Conservation (phyloP, 2,329 filamentous ascomycete species). For the Paracoccidioides lutzii region DNA sequence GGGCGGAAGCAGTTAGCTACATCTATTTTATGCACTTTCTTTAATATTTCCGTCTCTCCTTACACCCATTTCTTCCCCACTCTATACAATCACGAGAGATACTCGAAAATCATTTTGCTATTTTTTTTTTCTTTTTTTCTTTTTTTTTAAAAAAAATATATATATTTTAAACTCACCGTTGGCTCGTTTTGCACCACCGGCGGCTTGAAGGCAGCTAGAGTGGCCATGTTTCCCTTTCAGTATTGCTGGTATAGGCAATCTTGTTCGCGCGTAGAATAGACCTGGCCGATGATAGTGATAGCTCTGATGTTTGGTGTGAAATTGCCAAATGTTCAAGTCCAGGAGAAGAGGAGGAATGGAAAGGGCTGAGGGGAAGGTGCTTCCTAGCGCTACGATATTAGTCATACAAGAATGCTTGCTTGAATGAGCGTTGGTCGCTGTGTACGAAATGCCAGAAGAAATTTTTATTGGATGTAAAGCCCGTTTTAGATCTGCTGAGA, state of each 20-base stretch:
- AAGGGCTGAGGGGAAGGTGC: background rate
- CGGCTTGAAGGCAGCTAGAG: constrained; percentile 73
- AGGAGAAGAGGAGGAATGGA: too few species aligned
- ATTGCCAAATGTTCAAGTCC: background rate
- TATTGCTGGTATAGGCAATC: background rate
- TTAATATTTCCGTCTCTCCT: background rate
- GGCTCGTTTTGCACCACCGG: constrained; percentile 83
- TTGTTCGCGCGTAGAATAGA: background rate
- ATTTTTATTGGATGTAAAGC: background rate
- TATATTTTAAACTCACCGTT: constrained; percentile 53
- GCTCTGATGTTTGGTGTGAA: background rate
- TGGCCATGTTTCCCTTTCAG: constrained; percentile 29
- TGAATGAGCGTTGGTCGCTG: background rate
- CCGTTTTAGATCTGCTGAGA: background rate
- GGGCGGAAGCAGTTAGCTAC: background rate
- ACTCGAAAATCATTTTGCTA: too few species aligned
- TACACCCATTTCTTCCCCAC: background rate
- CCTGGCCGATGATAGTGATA: background rate
- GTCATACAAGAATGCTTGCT: background rate
- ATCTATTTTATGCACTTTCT: background rate
- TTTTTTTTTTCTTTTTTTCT: too few species aligned
- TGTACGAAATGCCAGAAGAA: background rate
- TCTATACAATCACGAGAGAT: background rate
- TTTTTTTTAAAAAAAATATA: too few species aligned
- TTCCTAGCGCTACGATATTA: background rate